A percentile compares a stretch with the other conserved stretches of the same genome.
Conservation (phyloP, 306 rosid species). For the Lotus japonicus region DNA sequence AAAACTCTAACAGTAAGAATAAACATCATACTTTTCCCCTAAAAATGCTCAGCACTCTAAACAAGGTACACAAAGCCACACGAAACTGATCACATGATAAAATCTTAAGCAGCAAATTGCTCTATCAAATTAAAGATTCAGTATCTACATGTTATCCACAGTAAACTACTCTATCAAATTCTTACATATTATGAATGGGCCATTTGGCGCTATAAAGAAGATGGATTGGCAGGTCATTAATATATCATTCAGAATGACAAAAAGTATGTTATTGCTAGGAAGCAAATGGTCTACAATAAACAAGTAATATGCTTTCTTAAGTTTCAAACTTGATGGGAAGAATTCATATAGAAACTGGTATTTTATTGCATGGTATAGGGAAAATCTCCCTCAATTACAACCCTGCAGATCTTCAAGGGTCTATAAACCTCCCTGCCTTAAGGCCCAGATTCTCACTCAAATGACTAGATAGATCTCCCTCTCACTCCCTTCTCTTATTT, state of each 20-base stretch:
- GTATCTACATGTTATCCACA: not conserved
- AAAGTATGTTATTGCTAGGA: not conserved
- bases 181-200: not conserved
- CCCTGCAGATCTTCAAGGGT: too few species aligned
- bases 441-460: too few species aligned
- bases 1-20: slow-evolving; percentile 13
- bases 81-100: slow-evolving; percentile 1
- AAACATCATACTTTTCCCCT: not conserved
- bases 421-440: too few species aligned
- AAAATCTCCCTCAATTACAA: too few species aligned
- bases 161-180: slow-evolving; percentile 4
- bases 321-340: not conserved
- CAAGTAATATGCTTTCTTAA: not conserved
- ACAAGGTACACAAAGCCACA: slow-evolving; percentile 2
- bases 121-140: slow-evolving; percentile 11
- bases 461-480: too few species aligned
- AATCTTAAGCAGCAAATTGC: not conserved
- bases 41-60: not conserved
- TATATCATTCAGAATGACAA: not conserved
- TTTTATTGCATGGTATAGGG: too few species aligned
- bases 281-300: not conserved
- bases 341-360: not conserved
- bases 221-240: not conserved
- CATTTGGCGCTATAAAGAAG: slow-evolving; percentile 1
- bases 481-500: too few species aligned